phyloP scores from a whole-genome alignment of 2,329 filamentous ascomycete species.

The Apiospora kogelbergensis region DNA sequence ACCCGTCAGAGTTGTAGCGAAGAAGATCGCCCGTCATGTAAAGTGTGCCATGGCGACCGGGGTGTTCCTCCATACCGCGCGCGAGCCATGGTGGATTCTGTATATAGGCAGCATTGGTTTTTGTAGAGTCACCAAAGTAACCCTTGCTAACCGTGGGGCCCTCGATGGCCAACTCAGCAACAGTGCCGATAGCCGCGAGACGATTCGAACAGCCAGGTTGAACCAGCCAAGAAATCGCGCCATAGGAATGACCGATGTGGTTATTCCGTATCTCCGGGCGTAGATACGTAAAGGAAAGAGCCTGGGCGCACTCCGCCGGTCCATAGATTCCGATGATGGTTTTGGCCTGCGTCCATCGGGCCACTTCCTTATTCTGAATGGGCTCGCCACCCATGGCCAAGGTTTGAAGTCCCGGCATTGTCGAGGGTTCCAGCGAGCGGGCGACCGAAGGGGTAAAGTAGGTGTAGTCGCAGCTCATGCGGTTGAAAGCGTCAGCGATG shows the following conservation, averaged over 20 bases:
- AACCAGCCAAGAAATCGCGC: background rate
- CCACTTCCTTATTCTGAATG: conserved; percentile 4
- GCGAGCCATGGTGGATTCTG: conserved; percentile 10
- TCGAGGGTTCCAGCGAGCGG: background rate
- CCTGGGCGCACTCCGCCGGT: background rate
- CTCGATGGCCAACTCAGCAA: conserved; percentile 13
- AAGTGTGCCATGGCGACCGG: background rate
- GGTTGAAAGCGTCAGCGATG: background rate
- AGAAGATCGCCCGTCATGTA: conserved; percentile 3
- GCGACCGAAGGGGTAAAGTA: conserved; percentile 1
- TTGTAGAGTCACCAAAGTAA: conserved; percentile 10
- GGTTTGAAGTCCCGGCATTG: background rate
- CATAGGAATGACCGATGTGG: background rate
- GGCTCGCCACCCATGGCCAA: background rate
- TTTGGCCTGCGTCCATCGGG: background rate
- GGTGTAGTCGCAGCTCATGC: background rate
- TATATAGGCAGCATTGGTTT: conserved; percentile 13
- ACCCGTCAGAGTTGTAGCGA: background rate
- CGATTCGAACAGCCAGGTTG: background rate
- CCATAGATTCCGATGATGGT: background rate
- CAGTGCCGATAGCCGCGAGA: conserved; percentile 8
- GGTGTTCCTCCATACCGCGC: background rate
- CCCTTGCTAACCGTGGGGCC: conserved; percentile 13
- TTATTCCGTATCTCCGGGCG: background rate
- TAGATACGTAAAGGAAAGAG: background rate